These are phyloP conservation scores for Rutidosis leptorrhynchoides DNA, from an alignment of 129 eudicot genomes.

Conservation along the genomic window DNA sequence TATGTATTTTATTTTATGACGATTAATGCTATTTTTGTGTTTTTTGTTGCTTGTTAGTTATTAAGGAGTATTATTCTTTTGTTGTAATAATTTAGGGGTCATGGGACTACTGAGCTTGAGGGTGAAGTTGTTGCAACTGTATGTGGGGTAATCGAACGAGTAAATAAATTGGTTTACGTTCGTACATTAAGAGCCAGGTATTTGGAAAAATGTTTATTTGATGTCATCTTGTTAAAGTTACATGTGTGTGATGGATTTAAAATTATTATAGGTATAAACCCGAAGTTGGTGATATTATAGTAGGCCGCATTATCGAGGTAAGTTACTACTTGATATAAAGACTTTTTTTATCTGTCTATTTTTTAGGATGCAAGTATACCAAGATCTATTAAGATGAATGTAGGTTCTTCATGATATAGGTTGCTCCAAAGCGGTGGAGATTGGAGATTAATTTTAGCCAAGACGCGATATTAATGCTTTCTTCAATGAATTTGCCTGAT, in stretches of 20 bases:
- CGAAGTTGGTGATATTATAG: slow-evolving; percentile 87
- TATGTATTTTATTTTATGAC: not conserved
- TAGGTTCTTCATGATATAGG: slow-evolving; percentile 34
- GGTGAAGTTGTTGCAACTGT: slow-evolving; percentile 80
- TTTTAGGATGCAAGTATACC: not conserved
- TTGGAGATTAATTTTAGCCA: slow-evolving; percentile 88
- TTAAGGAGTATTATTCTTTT: too few relatives aligned
- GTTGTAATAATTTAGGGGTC: slow-evolving; percentile 53
- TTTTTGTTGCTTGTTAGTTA: not conserved
- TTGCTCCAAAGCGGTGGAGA: slow-evolving; percentile 94
- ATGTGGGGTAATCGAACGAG: slow-evolving; percentile 94
- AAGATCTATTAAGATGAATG: too few relatives aligned
- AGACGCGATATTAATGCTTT: slow-evolving; percentile 94
- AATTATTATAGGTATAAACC: slow-evolving; percentile 74
- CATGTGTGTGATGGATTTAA: slow-evolving; percentile 16
- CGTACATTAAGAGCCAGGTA: slow-evolving; percentile 85
- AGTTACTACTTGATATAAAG: not conserved
- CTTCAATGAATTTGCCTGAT: slow-evolving; percentile 87
- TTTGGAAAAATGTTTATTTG: not conserved
- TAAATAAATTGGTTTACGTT: slow-evolving; percentile 77
- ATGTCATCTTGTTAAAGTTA: not conserved
- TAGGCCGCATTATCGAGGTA: slow-evolving; percentile 93
- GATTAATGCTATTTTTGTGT: not conserved
- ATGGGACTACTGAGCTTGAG: slow-evolving; percentile 75
- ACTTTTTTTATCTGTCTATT: not conserved